phyloP scores from a whole-genome alignment of 169 alveolate species.

The Pseudocohnilembus persalinus region DNA sequence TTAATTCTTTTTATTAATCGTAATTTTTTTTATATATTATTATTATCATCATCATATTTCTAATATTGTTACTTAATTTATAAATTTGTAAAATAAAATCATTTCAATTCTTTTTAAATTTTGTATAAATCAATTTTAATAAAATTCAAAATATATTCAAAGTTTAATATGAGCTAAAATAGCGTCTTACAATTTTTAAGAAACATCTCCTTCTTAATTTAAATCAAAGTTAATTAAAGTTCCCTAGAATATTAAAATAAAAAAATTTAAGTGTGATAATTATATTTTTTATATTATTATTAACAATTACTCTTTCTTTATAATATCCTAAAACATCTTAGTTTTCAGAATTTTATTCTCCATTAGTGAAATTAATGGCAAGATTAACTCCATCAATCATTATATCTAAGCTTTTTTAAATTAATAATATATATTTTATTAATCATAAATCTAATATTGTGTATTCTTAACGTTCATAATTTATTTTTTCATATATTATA shows the following conservation, averaged over 20 bases:
- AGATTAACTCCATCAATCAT: not conserved
- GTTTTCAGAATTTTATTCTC: not conserved
- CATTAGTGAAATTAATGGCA: not conserved
- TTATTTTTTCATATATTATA: too few relatives aligned
- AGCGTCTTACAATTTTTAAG: not conserved
- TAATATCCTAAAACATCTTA: not conserved
- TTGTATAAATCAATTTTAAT: not conserved
- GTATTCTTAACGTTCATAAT: too few relatives aligned
- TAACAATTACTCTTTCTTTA: not conserved
- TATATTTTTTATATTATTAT: too few relatives aligned
- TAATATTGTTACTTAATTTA: not conserved
- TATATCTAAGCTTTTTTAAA: not conserved
- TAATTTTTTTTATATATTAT: too few relatives aligned
- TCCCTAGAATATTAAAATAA: not conserved
- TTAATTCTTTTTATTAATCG: too few relatives aligned
- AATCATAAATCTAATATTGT: too few relatives aligned
- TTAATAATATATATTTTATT: too few relatives aligned
- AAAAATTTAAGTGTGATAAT: not conserved
- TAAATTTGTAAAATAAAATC: too few relatives aligned
- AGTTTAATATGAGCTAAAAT: not conserved
- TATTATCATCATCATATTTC: too few relatives aligned
- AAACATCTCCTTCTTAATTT: not conserved
- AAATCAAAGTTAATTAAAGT: too few relatives aligned
- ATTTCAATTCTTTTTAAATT: too few relatives aligned
- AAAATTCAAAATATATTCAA: not conserved